These are phyloP conservation scores for Torulaspora globosa DNA, from an alignment of 1,139 yeast genomes.

Conservation along the genomic window DNA sequence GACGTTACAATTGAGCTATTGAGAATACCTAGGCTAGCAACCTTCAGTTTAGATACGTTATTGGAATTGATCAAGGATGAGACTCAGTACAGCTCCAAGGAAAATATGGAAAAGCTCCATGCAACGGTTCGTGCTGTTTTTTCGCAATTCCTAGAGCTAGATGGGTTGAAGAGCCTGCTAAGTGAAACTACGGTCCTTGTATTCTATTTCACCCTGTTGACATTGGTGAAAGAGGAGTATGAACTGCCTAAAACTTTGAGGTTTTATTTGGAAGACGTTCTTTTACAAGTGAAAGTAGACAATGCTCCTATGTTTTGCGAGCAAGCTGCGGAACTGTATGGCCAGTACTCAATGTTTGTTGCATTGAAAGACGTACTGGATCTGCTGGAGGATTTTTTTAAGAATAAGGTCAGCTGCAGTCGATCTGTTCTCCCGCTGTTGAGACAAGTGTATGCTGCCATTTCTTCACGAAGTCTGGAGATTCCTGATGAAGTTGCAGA, in stretches of 20 bases:
- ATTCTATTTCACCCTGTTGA: conserved; percentile 24
- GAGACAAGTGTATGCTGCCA: conserved; percentile 47
- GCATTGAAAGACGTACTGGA: conserved; percentile 12
- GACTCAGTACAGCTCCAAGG: conserved; percentile 19
- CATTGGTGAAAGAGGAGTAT: conserved; percentile 11
- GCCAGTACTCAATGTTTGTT: conserved; percentile 10
- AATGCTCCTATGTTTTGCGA: conserved; percentile 24
- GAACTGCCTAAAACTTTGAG: conserved; percentile 20
- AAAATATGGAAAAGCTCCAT: conserved; percentile 26
- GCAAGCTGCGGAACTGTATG: conserved; percentile 12
- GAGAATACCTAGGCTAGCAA: conserved; percentile 38
- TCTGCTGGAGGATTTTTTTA: conserved; percentile 29
- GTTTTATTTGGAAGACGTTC: conserved; percentile 25
- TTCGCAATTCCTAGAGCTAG: conserved; percentile 15
- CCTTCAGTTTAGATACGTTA: conserved; percentile 39
- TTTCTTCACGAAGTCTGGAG: conserved; percentile 57
- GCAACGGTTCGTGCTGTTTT: conserved; percentile 26
- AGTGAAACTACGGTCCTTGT: conserved; percentile 22
- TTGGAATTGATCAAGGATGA: conserved; percentile 16
- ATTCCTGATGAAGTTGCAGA: conserved; percentile 46
- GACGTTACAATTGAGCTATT: conserved; percentile 36
- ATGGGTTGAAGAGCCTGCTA: conserved; percentile 3
- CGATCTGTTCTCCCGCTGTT: conserved; percentile 13
- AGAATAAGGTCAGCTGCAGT: conserved; percentile 3
- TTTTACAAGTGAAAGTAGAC: conserved; percentile 23